These are phyloP conservation scores for Entophlyctis luteolus DNA, from an alignment of 192 early-diverging fungal genomes.

Conservation along the genomic window DNA sequence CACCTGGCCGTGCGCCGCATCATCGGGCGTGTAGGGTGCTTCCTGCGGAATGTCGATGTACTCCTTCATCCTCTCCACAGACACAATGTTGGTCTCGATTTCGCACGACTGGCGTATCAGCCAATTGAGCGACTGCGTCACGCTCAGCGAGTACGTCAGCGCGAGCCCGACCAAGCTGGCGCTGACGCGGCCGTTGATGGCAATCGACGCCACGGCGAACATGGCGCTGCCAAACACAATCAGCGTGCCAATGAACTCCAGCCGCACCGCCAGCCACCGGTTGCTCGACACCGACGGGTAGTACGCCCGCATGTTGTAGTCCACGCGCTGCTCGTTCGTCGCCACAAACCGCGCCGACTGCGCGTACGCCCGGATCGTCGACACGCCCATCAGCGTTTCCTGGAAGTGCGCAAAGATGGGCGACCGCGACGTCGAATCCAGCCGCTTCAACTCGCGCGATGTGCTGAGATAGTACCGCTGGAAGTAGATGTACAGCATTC, in stretches of 20 bases:
- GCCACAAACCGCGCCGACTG: conserved; percentile 59
- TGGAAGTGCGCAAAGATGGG: conserved; percentile 57
- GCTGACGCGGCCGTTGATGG: conserved; percentile 47
- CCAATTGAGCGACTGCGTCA: conserved; percentile 85
- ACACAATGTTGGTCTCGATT: conserved; percentile 68
- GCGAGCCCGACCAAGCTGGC: conserved; percentile 54
- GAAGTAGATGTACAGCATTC: conserved; percentile 49
- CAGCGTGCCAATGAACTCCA: conserved; percentile 76
- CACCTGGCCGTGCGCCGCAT: too few species aligned
- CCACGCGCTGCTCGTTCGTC: conserved; percentile 67
- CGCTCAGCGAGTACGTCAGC: conserved; percentile 60
- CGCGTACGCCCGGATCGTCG: conserved; percentile 58
- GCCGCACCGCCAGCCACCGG: conserved; percentile 61
- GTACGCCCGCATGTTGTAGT: conserved; percentile 75
- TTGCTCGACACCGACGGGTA: conserved; percentile 65
- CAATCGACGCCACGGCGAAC: conserved; percentile 62
- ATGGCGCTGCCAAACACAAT: conserved; percentile 76
- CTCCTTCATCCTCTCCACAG: conserved; percentile 59
- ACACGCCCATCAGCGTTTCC: conserved; percentile 54
- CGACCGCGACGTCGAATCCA: conserved; percentile 52
- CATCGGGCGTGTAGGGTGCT: conserved; percentile 59
- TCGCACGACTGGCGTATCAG: conserved; percentile 82
- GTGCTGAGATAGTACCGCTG: conserved; percentile 52
- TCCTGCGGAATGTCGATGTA: conserved; percentile 77
- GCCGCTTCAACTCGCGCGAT: conserved; percentile 56